Evolutionary conservation across 169 alveolate genomes (phyloP).

Genomic region (Plasmodium billcollinsi): DNA sequence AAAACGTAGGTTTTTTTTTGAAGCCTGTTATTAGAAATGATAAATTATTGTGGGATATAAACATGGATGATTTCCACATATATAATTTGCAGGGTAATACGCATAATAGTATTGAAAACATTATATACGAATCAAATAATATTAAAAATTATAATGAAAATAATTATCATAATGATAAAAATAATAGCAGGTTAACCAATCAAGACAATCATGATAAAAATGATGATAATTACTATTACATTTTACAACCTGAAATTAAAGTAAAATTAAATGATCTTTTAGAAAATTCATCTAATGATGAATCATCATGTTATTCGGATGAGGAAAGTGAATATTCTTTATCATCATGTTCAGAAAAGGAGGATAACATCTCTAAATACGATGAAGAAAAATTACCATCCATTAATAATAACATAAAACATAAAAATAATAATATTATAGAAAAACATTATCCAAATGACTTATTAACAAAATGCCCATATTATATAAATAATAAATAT

Average conservation of each 20-base stretch:
- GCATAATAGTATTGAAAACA: no score
- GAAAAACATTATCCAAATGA: no score
- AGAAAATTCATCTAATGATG: conserved; percentile 43
- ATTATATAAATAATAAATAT: no score
- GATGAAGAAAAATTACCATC: background rate
- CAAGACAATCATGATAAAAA: background rate
- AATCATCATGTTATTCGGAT: conserved; percentile 15
- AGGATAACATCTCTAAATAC: no score
- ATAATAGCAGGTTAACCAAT: no score
- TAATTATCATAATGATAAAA: background rate
- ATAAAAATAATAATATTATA: background rate
- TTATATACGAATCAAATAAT: background rate
- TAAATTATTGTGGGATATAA: conserved; percentile 74
- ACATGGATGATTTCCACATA: conserved; percentile 16
- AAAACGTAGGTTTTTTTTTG: conserved; percentile 60
- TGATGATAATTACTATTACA: background rate
- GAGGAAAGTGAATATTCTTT: conserved; percentile 6
- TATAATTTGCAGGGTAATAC: background rate
- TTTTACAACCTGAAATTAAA: conserved; percentile 15
- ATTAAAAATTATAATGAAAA: background rate
- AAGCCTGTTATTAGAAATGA: conserved; percentile 69
- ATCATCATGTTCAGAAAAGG: conserved; percentile 12
- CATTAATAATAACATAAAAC: background rate
- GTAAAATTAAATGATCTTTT: conserved; percentile 39
- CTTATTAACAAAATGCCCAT: no score